Conservation (phyloP, 306 rosid species). For the Ochetophila trinervis region DNA sequence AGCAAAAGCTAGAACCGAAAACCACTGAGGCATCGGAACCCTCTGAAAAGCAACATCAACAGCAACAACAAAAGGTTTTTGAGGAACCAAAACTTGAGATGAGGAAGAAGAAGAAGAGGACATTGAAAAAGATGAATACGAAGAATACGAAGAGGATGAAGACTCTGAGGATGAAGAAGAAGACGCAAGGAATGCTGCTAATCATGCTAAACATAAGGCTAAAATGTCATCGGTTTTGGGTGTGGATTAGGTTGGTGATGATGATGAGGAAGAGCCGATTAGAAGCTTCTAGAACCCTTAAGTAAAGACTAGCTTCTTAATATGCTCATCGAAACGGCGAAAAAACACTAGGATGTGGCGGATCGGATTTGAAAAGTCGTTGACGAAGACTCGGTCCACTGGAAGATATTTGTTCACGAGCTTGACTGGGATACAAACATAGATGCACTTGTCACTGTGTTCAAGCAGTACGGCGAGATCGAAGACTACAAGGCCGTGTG, state of each 20-base stretch:
- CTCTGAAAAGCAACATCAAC: conserved; percentile 50
- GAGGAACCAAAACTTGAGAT: conserved; percentile 26
- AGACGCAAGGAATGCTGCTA: conserved; percentile 25
- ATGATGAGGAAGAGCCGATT: conserved; percentile 65
- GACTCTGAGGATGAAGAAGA: conserved; percentile 44
- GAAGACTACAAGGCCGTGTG: conserved; percentile 92
- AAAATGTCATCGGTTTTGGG: conserved; percentile 8
- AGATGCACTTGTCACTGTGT: conserved; percentile 52
- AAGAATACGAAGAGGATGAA: conserved; percentile 40
- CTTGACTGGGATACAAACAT: conserved; percentile 89
- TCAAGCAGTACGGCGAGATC: conserved; percentile 69
- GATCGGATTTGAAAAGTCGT: conserved; percentile 68
- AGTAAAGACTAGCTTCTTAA: conserved; percentile 58
- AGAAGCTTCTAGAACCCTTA: conserved; percentile 69
- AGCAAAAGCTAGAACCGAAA: conserved; percentile 67
- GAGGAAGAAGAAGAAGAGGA: no score
- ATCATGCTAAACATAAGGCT: background rate
- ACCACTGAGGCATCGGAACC: conserved; percentile 50
- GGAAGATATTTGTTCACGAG: conserved; percentile 88
- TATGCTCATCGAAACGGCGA: conserved; percentile 61
- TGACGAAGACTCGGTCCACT: conserved; percentile 65
- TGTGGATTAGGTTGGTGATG: conserved; percentile 5
- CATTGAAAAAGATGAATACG: conserved; percentile 33
- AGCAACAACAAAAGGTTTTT: conserved; percentile 2
- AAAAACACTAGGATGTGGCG: conserved; percentile 60